phyloP scores from a whole-genome alignment of 257 asterid species.

The Parsonsia alboflavescens region DNA sequence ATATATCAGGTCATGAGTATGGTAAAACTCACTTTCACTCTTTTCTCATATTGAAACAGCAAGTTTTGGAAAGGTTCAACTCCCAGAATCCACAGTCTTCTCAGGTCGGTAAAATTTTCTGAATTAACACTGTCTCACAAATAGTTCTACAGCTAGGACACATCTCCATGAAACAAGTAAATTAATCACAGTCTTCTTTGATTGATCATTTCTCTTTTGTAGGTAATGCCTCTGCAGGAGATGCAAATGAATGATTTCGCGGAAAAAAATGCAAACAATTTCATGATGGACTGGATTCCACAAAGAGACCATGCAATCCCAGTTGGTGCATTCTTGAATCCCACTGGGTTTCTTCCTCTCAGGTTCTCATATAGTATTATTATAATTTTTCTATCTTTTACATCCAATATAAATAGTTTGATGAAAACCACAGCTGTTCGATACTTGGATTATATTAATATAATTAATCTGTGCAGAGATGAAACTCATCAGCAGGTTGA shows the following conservation, averaged over 20 bases:
- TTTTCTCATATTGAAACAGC: constrained; percentile 26
- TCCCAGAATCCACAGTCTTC: constrained; percentile 42
- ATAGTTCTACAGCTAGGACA: too few species aligned
- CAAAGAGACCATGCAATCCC: constrained; percentile 65
- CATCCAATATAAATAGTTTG: too few species aligned
- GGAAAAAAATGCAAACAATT: constrained; percentile 29
- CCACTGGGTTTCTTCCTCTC: constrained; percentile 57
- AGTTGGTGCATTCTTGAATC: constrained; percentile 56
- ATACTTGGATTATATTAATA: too few species aligned
- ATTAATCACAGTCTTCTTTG: too few species aligned
- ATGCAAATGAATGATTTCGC: constrained; percentile 37
- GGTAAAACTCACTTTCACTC: too few species aligned
- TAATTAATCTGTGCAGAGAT: constrained; percentile 32
- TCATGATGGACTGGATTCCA: constrained; percentile 63
- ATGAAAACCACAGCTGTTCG: too few species aligned
- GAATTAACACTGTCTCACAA: too few species aligned
- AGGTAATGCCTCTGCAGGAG: constrained; percentile 43
- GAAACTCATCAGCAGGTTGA: constrained; percentile 34
- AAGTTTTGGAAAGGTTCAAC: constrained; percentile 48
- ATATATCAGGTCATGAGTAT: too few species aligned
- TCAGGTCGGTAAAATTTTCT: constrained; percentile 30
- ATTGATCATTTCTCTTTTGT: constrained; percentile 16
- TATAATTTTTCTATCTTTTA: too few species aligned
- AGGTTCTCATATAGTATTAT: constrained; percentile 27
- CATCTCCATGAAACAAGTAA: too few species aligned